Base-by-base conservation (phyloP, 257 asterid species). In the Solanum sejunctum region DNA sequence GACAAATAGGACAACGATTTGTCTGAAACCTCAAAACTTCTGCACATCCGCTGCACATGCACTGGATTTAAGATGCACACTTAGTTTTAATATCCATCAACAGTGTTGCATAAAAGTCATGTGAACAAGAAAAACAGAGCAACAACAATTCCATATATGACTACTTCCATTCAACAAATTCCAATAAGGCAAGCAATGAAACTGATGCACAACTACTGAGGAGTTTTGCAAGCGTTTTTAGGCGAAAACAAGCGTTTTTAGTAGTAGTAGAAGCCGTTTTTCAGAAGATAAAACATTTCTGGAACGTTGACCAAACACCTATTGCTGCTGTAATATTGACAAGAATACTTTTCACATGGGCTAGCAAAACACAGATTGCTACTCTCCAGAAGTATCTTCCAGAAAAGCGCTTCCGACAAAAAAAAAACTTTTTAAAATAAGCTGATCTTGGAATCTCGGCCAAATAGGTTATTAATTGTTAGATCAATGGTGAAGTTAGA, bases 41-140 rank as follows among this genome's bases (percentile, higher is more conserved):
- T 17, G 99, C 99, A 82, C 98, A 97, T 87, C 92, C 98, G 26
- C 98, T 97, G 94, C 98, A 97, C 98, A 97, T 93, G 80, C 99
- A 97, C 99, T 97, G 96, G 93, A 88, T 80, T 66, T 60, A 84
- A 86, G 84, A 75, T 36, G 82, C 56, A 43, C n/a, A n/a, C 36
- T 56, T 12, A 77, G 84, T 64, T 80, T 66, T 12, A 12, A 45
- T 52, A 83, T 73, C n/a, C 73, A 81, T 36, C 66, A 39, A 20
- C 10, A 10, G 80, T 71, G 55, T 71, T 71, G 52, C 80, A 41
- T 41, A 10, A 10, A 18, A 39, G 41, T 18, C 6, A 17, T 1
- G 10, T 41, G 20, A 18, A 41, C 51, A 41, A 41, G 79, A 20
- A 70, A 70, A 47, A 71, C 17, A 71, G 41, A 41, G 23, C 55